Evolutionary conservation across 139 green algal species (phyloP).

Genomic region (Mesostigma viride): DNA sequence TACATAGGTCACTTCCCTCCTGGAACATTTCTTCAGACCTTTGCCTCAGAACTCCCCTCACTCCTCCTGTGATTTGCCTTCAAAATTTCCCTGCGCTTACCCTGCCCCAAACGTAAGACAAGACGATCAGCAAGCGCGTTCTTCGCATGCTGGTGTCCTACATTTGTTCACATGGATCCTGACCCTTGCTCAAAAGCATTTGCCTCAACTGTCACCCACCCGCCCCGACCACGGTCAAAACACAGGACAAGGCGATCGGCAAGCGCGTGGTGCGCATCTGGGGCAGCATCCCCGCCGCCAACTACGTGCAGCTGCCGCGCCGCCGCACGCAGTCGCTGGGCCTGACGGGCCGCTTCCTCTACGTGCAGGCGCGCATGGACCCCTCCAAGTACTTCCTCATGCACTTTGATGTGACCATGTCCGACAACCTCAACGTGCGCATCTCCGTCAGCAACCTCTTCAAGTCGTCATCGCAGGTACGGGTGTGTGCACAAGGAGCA

Average conservation of each 20-base stretch:
- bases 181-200: not conserved
- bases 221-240: too few relatives aligned
- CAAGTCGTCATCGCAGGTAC: constrained; percentile 13
- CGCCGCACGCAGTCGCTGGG: constrained; percentile 30
- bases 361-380: constrained; percentile 44
- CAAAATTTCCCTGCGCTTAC: not conserved
- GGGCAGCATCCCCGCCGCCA: constrained; percentile 41
- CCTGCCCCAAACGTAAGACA: not conserved
- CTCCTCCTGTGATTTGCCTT: too few relatives aligned
- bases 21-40: too few relatives aligned
- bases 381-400: constrained; percentile 25
- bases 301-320: constrained; percentile 45
- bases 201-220: not conserved
- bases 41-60: too few relatives aligned
- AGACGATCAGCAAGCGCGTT: not conserved
- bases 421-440: constrained; percentile 40
- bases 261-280: constrained; percentile 34
- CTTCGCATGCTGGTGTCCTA: not conserved
- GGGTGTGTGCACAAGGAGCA: too few relatives aligned
- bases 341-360: constrained; percentile 51
- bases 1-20: too few relatives aligned
- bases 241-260: constrained; percentile 38
- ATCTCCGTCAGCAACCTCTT: constrained; percentile 59
- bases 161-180: not conserved
- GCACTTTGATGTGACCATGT: not conserved